phyloP scores from a whole-genome alignment of 345 rosid species.

The Euphorbia tirucalli region DNA sequence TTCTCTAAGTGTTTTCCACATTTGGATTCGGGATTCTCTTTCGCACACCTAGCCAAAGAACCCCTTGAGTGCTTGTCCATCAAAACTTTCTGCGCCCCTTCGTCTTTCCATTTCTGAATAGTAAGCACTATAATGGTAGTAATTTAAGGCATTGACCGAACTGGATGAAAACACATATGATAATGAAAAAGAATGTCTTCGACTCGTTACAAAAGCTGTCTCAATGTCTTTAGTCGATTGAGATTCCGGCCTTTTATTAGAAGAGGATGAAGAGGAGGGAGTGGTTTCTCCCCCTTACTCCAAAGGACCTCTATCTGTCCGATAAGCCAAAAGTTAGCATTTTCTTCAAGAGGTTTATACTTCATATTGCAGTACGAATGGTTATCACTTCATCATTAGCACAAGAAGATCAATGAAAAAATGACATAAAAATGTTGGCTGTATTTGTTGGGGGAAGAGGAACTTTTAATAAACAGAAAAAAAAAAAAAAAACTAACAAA shows the following conservation, averaged over 20 bases:
- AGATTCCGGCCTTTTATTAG: conserved; percentile 63
- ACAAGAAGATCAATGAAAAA: neutral
- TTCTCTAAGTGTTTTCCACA: conserved; percentile 28
- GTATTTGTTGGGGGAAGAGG: too few species aligned
- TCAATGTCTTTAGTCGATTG: conserved; percentile 44
- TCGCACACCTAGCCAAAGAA: conserved; percentile 44
- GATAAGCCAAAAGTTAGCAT: conserved; percentile 10
- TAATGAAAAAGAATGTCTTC: neutral
- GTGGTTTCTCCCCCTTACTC: conserved; percentile 62
- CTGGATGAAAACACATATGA: neutral
- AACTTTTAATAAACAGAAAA: too few species aligned
- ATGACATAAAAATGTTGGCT: too few species aligned
- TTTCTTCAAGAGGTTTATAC: neutral
- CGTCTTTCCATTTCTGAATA: conserved; percentile 58
- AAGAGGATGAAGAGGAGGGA: conserved; percentile 57
- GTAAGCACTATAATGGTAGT: too few species aligned
- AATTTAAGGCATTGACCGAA: neutral
- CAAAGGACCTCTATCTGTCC: conserved; percentile 65
- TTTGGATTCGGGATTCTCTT: conserved; percentile 41
- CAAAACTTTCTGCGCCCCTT: conserved; percentile 37
- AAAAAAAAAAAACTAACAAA: too few species aligned
- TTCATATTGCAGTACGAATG: neutral
- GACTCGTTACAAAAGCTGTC: conserved; percentile 42
- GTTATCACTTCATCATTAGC: neutral
- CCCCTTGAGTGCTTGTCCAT: conserved; percentile 64